Evolutionary conservation across 1,284 basidiomycete species (phyloP), one percentile per base, ranked within the genome.

Genomic region (Tylopilus orsonianus): DNA sequence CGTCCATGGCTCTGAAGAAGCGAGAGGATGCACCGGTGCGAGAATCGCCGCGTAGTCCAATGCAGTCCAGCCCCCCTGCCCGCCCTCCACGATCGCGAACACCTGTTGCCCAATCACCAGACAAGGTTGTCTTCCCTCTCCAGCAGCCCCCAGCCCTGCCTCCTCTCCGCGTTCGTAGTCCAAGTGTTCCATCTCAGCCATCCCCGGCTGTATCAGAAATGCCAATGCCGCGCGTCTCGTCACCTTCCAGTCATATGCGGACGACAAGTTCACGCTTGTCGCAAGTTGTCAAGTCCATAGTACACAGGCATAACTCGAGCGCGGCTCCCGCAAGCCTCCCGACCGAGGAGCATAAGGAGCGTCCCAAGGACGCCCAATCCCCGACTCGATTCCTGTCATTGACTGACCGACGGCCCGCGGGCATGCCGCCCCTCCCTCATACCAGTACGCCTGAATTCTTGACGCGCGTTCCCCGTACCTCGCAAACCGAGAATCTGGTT

Each of bases 401-500:
- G 38, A 30, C 32, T 22, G 65, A 65, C 32, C 44, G 53, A 43
- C 46, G 48, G 14, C 40, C 52, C 12, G 4, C 44, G 7, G 39
- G 26, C 27, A 44, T 40, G 14, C 48, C 49, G 23, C 42, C 33
- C 6, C 42, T 37, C 7, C 34, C 54, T n/a, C 49, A 36, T 8
- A 14, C 27, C 18, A 33, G 19, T 18, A n/a, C 44, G 13, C n/a
- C 60, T 13, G 58, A 56, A 20, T 41, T 57, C 22, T 42, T 61
- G 24, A 52, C 53, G 23, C 61, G 60, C 27, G 39, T 59, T 27
- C 53, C 52, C 30, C 51, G 57, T 34, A 49, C 42, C 36, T 40
- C 53, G 20, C 61, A 53, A 16, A 53, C 54, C 10, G 74, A 78
- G 46, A 81, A 78, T 52, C 45, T 79, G 42, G 76, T 83, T 20